Base-by-base conservation (phyloP, 1,139 yeast genomes). In the Candida tunisiensis region DNA sequence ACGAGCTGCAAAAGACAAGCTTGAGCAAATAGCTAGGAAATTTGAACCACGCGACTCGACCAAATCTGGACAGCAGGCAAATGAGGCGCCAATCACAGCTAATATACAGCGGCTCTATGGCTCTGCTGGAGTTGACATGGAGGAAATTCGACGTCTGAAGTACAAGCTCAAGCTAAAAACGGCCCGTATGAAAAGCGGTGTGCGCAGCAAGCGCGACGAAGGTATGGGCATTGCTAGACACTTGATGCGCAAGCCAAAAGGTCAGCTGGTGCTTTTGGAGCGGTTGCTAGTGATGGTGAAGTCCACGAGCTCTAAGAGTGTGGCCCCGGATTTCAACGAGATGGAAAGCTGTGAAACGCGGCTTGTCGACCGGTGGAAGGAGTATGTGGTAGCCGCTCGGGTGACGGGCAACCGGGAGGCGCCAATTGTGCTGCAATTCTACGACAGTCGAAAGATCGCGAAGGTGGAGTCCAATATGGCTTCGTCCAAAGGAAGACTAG, bases 331-430 rank as follows among this genome's bases (percentile, higher is more conserved):
- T 5, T 54, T 55, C 29, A 54, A 56, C 14, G 78, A 70, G 32
- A 51, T 53, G 10, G 74, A 65, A 30, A 53, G 63, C 1, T 54
- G 61, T 21, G 69, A 65, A 29, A 56, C 79, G 1, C 50, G 73
- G 27, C 59, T 77, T 2, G 36, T 59, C n/a, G 82, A 75, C 32
- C 53, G 80, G 25, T 80, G 93, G 88, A 66, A 63, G 33, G 93
- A 82, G 44, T 75, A 69, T 42, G 51, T 67, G 19, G 72, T 74
- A 2, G 78, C 74, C 3, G 68, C 74, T 1, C 53, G 88, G 31
- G 65, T 67, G 23, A 66, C 77, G 1, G 69, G 66, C 15, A 51
- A 59, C 31, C 29, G 42, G 1, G 53, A 49, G 2, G 51, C 53
- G 6, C 79, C 83, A 0, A 44, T 79, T 2, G 47, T 57, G 3